These are phyloP conservation scores for Spinacia oleracea DNA, from an alignment of 179 eudicot genomes.

Conservation along the genomic window DNA sequence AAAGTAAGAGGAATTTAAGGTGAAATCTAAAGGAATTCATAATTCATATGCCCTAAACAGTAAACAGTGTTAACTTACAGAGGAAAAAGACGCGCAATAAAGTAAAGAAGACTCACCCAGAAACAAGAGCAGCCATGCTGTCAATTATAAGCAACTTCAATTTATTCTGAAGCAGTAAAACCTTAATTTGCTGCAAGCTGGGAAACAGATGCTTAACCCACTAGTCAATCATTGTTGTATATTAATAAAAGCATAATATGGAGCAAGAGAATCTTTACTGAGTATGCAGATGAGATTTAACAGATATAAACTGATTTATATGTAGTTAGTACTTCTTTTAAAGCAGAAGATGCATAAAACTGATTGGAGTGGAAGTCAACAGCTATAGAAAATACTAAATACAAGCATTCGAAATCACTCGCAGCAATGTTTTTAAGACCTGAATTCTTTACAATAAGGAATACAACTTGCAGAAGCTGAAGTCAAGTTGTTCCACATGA, in stretches of 20 bases:
- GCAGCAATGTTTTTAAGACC: no score
- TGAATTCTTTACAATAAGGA: no score
- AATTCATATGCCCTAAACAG: not conserved
- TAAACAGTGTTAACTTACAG: not conserved
- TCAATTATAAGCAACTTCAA: constrained; percentile 83
- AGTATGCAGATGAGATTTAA: not conserved
- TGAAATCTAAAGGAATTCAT: not conserved
- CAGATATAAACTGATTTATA: not conserved
- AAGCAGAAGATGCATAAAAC: not conserved
- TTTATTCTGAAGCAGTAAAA: constrained; percentile 60
- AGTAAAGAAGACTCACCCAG: constrained; percentile 50
- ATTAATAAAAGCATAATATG: constrained; percentile 9
- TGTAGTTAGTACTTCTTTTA: not conserved
- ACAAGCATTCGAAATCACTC: no score
- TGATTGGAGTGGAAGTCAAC: not conserved
- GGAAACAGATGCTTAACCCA: constrained; percentile 9
- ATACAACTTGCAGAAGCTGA: no score
- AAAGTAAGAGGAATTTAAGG: not conserved
- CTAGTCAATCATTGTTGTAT: not conserved
- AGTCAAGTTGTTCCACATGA: no score
- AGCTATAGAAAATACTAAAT: not conserved
- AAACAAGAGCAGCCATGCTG: constrained; percentile 80
- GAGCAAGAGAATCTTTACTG: not conserved
- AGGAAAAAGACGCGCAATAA: not conserved
- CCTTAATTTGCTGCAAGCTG: constrained; percentile 88